Percentiles rank a stretch among this genome's conserved stretches.
Conservation (phyloP, 129 eudicot species). For the Lactuca sativa region DNA sequence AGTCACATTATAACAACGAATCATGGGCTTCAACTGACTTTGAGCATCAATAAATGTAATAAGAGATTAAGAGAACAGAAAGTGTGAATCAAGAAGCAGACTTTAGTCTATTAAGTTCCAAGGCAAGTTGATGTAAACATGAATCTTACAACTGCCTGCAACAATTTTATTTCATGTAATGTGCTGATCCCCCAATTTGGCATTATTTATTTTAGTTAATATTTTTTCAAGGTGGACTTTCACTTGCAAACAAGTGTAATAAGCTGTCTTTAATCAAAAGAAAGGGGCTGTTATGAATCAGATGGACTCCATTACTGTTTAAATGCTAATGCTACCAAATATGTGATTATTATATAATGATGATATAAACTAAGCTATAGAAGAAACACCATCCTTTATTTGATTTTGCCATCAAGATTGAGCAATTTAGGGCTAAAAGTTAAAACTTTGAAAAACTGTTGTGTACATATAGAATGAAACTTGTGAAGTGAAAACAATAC, state of each 20-base stretch:
- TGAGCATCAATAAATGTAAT: background rate
- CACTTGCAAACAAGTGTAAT: background rate
- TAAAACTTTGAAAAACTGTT: background rate
- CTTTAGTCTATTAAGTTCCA: background rate
- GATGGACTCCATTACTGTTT: background rate
- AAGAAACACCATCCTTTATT: background rate
- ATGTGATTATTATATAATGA: slow-evolving; percentile 10
- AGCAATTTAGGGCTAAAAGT: background rate
- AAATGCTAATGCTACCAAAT: slow-evolving; percentile 12
- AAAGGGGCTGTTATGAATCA: background rate
- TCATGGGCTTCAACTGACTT: background rate
- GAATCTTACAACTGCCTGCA: background rate
- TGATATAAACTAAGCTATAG: background rate
- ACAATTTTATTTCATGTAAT: no score
- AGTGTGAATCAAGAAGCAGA: background rate
- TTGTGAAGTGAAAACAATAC: slow-evolving; percentile 3
- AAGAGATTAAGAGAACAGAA: background rate
- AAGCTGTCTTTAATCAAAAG: background rate
- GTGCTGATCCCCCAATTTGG: background rate
- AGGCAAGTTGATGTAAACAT: background rate
- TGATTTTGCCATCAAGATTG: slow-evolving; percentile 12
- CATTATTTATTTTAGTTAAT: slow-evolving; percentile 4
- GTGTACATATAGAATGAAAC: background rate
- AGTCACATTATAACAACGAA: background rate
- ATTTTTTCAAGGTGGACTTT: background rate